Percentiles rank a stretch among this genome's conserved stretches.
Evolutionary conservation across 2,329 filamentous ascomycete species (phyloP).

Genomic region (Fusarium sp.): DNA sequence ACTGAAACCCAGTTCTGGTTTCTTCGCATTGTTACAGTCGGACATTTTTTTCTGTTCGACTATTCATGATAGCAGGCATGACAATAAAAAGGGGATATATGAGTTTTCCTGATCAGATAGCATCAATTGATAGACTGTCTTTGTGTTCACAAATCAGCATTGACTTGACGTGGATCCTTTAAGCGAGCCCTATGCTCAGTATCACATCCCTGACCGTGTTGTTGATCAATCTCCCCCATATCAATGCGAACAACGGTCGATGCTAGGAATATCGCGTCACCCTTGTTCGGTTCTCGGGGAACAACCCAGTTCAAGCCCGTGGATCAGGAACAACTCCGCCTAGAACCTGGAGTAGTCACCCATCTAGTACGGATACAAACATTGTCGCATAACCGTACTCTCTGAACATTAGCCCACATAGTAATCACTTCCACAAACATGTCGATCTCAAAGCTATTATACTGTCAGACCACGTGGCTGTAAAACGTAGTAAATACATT

Average conservation of each 20-base stretch:
- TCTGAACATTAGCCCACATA: not conserved
- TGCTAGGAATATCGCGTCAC: not conserved
- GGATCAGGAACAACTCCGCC: not conserved
- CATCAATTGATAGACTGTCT: conserved; percentile 26
- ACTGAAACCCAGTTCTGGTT: conserved; percentile 1
- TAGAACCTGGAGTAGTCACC: not conserved
- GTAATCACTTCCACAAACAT: not conserved
- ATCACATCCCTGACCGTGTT: conserved; percentile 1
- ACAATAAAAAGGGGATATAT: conserved; percentile 8
- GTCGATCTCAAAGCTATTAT: not conserved
- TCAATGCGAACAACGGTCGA: not conserved
- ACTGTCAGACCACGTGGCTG: conserved; percentile 29
- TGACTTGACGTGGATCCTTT: not conserved
- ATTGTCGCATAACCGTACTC: not conserved
- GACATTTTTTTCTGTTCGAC: conserved; percentile 4
- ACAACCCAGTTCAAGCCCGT: not conserved
- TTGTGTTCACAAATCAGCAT: conserved; percentile 6
- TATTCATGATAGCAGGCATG: conserved; percentile 26
- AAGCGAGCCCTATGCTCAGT: not conserved
- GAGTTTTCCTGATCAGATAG: conserved; percentile 19
- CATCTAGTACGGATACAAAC: not conserved
- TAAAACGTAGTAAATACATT: conserved; percentile 21
- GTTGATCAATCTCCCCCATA: conserved; percentile 3
- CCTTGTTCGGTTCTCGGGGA: not conserved
- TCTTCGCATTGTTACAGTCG: conserved; percentile 9